These are phyloP conservation scores for Cladosporium sp. DNA, from an alignment of 2,329 filamentous ascomycete species.

Conservation along the genomic window DNA sequence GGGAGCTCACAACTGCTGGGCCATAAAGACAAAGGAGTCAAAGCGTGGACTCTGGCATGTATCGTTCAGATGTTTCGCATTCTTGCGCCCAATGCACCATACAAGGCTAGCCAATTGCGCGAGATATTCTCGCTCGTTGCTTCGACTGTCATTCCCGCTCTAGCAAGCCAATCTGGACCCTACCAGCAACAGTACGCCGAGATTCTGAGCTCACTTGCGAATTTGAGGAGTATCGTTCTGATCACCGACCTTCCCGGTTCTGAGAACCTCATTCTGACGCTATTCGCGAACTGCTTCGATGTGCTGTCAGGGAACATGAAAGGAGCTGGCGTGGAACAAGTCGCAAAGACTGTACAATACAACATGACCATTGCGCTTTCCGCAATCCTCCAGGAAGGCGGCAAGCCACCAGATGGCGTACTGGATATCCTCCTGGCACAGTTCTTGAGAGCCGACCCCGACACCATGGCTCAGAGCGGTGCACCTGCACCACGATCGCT, in stretches of 20 bases:
- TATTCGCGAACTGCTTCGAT: conserved; percentile 90
- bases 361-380: conserved; percentile 83
- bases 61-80: conserved; percentile 89
- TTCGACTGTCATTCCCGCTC: conserved; percentile 72
- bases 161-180: conserved; percentile 79
- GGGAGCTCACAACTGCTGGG: conserved; percentile 74
- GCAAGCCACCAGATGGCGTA: conserved; percentile 70
- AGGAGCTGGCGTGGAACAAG: conserved; percentile 68
- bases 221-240: conserved; percentile 91
- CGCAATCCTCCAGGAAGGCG: conserved; percentile 80
- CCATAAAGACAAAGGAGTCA: conserved; percentile 91
- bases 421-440: conserved; percentile 93
- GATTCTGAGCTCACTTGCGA: conserved; percentile 79
- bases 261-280: conserved; percentile 69
- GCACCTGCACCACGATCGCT: conserved; percentile 42
- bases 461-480: conserved; percentile 36
- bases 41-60: conserved; percentile 82
- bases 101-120: conserved; percentile 86
- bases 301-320: conserved; percentile 76
- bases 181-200: conserved; percentile 94
- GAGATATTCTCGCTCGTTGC: conserved; percentile 92
- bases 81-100: conserved; percentile 91
- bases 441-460: conserved; percentile 81
- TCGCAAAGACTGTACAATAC: conserved; percentile 90
- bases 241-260: conserved; percentile 81